Evolutionary conservation across 805 yeast species (phyloP).

Genomic region (Myxozyma nipponensis): DNA sequence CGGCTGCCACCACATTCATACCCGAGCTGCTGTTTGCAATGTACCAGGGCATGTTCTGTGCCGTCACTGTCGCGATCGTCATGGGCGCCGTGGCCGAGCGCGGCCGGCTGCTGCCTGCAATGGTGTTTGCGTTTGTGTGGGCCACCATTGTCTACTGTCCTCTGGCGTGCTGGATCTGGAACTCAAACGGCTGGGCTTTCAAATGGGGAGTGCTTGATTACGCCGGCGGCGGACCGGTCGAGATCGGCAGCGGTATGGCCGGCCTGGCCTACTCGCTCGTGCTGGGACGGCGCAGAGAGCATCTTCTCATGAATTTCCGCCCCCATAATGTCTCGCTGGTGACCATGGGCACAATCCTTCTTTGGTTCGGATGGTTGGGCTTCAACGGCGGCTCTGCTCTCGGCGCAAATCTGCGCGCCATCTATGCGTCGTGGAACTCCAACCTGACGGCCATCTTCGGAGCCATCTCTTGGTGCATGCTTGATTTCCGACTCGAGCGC

Average conservation of each 20-base stretch:
- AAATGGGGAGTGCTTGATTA: conserved; percentile 91
- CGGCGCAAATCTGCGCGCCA: conserved; percentile 76
- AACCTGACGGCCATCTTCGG: conserved; percentile 87
- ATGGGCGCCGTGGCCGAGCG: conserved; percentile 93
- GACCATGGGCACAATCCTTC: conserved; percentile 77
- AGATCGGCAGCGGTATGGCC: conserved; percentile 83
- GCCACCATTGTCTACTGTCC: conserved; percentile 92
- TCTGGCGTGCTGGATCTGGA: conserved; percentile 95
- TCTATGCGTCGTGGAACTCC: conserved; percentile 88
- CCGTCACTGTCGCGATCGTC: conserved; percentile 87
- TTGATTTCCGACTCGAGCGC: conserved; percentile 81
- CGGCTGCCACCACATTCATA: conserved; percentile 44
- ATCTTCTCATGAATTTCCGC: conserved; percentile 55
- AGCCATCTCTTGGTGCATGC: conserved; percentile 84
- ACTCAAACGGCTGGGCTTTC: conserved; percentile 87
- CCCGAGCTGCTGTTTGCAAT: conserved; percentile 84
- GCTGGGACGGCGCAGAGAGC: conserved; percentile 65
- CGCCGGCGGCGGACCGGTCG: conserved; percentile 99
- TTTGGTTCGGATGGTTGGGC: conserved; percentile 96
- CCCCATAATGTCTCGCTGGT: conserved; percentile 94
- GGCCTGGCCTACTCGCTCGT: conserved; percentile 84
- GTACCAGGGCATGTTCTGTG: conserved; percentile 86
- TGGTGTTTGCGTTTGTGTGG: conserved; percentile 81
- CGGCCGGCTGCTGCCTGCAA: conserved; percentile 80
- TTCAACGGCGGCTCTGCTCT: conserved; percentile 90